Base-by-base conservation (phyloP, 2,329 filamentous ascomycete genomes). In the Aureobasidium sp. region DNA sequence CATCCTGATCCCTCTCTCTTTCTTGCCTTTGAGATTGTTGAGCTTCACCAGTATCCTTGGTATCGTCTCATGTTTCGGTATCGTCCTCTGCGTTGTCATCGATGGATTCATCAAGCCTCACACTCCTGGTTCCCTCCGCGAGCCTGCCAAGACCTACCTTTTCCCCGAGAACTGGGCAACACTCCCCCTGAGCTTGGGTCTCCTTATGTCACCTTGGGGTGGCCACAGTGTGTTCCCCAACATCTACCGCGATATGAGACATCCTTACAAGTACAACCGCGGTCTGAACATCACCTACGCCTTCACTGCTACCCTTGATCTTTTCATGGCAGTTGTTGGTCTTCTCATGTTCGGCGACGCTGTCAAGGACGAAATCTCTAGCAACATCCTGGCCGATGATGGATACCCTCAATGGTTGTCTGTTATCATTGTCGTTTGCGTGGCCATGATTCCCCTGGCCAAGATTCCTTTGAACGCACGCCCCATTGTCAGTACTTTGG, bases 341-440 rank as follows among this genome's bases (percentile, higher is more conserved):
- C 83, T 94, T 62, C 81, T 97, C 66, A 97, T 99, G 93, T 99
- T 97, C 73, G 93, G 93, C 64, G 89, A 96, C 67, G 82, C 78
- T n/a, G 90, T 96, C 59, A 83, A 82, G 61, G 92, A 96, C 65
- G 91, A 95, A 73, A 87, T 97, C 71, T 97, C 94, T 0, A 88
- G 88, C 69, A 97, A 96, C 75, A 87, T 99, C 63, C 83, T 97
- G 66, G 79, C 82, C 58, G 88, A 85, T 1, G 75, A 81, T 6
- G 87, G 87, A 59, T 97, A 96, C 71, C 90, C 93, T 0, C 77
- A 82, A 13, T 81, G 78, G 1, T 75, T 96, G 44, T 90, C 86
- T n/a, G 76, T 93, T 50, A 79, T 93, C 66, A 88, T 97, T 73
- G 91, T 91, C 66, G 79, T 90, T 64, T 93, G 92, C 73, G 89